A percentile compares a stretch with the other conserved stretches of the same genome.
Evolutionary conservation across 2,329 filamentous ascomycete species (phyloP).

Genomic region (Bisporella sp.): DNA sequence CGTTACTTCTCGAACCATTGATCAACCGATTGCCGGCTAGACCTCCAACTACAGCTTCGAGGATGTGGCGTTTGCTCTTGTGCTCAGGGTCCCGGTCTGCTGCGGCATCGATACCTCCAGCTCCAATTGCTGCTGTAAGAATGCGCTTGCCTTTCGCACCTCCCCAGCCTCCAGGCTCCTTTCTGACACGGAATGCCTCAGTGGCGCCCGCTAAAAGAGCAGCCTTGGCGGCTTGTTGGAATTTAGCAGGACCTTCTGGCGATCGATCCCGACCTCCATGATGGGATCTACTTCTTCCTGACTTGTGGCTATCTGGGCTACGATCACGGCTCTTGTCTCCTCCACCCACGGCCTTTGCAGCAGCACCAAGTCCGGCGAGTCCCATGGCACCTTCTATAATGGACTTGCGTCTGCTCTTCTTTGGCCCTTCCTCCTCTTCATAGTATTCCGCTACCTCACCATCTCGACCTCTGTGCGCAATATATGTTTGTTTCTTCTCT

Average conservation of each 20-base stretch:
- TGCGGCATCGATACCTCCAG: constrained; percentile 77
- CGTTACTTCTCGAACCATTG: constrained; percentile 67
- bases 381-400: constrained; percentile 57
- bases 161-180: constrained; percentile 82
- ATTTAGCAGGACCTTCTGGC: constrained; percentile 48
- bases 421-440: constrained; percentile 46
- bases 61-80: constrained; percentile 75
- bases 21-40: constrained; percentile 79
- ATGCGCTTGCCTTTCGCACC: constrained; percentile 89
- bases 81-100: constrained; percentile 58
- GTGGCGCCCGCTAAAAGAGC: constrained; percentile 84
- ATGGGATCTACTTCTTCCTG: constrained; percentile 44
- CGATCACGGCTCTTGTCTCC: constrained; percentile 32
- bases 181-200: constrained; percentile 85
- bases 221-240: constrained; percentile 84
- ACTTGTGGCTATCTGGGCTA: constrained; percentile 32
- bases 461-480: constrained; percentile 47
- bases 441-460: constrained; percentile 48
- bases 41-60: constrained; percentile 84
- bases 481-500: constrained; percentile 43
- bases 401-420: constrained; percentile 54
- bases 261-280: constrained; percentile 45
- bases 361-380: constrained; percentile 54
- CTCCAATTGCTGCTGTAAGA: constrained; percentile 78
- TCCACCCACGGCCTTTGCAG: constrained; percentile 52